Conservation (phyloP, 2,329 filamentous ascomycete genomes). For the Ceratocystis eucalypticola region DNA sequence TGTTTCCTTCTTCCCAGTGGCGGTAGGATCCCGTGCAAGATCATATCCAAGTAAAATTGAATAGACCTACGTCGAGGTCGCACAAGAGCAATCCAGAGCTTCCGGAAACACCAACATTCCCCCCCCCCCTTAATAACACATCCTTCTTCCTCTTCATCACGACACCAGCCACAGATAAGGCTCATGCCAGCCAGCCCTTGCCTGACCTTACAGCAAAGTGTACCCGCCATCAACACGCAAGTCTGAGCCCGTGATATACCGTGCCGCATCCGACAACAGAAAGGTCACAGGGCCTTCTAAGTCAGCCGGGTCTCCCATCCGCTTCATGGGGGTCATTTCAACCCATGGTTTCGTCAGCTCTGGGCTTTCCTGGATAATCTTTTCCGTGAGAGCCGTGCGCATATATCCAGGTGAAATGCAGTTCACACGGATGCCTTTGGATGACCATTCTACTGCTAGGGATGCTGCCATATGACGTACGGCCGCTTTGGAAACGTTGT, state of each 20-base stretch:
- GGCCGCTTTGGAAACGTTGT: constrained; percentile 87
- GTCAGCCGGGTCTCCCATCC: constrained; percentile 85
- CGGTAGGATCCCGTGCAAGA: constrained; percentile 3
- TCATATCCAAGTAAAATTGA: neutral
- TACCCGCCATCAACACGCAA: constrained; percentile 80
- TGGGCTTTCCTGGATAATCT: constrained; percentile 87
- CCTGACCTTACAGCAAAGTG: constrained; percentile 36
- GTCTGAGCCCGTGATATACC: constrained; percentile 60
- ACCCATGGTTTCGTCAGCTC: constrained; percentile 85
- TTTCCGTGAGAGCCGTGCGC: constrained; percentile 86
- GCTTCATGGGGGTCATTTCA: constrained; percentile 78
- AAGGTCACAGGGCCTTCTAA: constrained; percentile 88
- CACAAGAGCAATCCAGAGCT: neutral
- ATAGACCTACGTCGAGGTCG: neutral
- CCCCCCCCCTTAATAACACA: neutral
- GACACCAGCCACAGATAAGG: neutral
- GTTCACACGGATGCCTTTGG: constrained; percentile 79
- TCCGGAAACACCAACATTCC: neutral
- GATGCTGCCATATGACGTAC: constrained; percentile 78
- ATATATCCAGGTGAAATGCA: constrained; percentile 94
- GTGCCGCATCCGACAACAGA: constrained; percentile 64
- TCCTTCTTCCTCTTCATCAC: neutral
- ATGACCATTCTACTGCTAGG: constrained; percentile 87
- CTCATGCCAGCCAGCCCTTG: neutral
- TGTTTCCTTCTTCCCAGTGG: neutral